These are phyloP conservation scores for Colletotrichum eremochloae DNA, from an alignment of 2,329 filamentous ascomycete genomes.

Conservation along the genomic window DNA sequence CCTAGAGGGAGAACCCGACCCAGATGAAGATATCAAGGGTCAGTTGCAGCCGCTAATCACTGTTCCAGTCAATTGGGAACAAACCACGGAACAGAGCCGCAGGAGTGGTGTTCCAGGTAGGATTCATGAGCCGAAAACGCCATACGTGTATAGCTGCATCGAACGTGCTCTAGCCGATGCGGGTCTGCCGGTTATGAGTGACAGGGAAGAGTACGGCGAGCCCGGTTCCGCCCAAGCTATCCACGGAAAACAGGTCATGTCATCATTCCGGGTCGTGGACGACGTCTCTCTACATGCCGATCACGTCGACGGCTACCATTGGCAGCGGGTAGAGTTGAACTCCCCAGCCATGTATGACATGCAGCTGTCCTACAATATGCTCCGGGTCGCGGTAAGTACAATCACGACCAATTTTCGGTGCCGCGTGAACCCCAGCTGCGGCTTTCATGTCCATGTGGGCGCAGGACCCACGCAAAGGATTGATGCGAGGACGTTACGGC, in stretches of 20 bases:
- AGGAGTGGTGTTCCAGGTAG: not conserved
- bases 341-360: conserved; percentile 52
- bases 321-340: conserved; percentile 49
- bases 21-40: conserved; percentile 42
- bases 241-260: conserved; percentile 14
- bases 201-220: not conserved
- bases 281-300: conserved; percentile 32
- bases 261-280: conserved; percentile 18
- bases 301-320: conserved; percentile 41
- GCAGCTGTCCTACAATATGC: conserved; percentile 47
- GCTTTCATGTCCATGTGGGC: conserved; percentile 55
- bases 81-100: not conserved
- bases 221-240: conserved; percentile 27
- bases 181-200: conserved; percentile 24
- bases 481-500: conserved; percentile 47
- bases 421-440: conserved; percentile 51
- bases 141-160: not conserved
- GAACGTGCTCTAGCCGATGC: conserved; percentile 22
- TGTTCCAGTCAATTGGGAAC: conserved; percentile 19
- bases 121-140: not conserved
- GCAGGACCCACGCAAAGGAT: conserved; percentile 49
- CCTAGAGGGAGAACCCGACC: conserved; percentile 42
- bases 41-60: conserved; percentile 47
- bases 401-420: conserved; percentile 50
- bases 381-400: conserved; percentile 50